These are phyloP conservation scores for Aristolochia contorta DNA, from an alignment of 164 flowering plant species.

Conservation along the genomic window DNA sequence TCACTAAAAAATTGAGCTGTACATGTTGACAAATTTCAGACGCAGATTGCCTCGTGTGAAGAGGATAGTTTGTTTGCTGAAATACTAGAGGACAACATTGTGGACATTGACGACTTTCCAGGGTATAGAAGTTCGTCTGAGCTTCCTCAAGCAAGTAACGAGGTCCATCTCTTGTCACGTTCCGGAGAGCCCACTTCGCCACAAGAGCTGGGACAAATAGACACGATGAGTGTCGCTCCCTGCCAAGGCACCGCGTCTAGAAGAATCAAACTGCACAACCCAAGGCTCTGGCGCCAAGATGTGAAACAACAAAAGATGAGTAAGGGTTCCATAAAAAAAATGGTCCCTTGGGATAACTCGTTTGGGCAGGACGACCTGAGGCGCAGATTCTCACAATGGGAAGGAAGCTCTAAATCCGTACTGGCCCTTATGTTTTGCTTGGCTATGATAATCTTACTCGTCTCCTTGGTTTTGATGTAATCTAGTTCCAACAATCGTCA, in stretches of 20 bases:
- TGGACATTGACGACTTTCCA: not conserved
- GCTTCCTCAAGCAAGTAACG: not conserved
- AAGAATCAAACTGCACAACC: not conserved
- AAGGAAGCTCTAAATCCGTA: not conserved
- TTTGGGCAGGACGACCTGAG: not conserved
- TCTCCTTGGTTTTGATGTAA: not conserved
- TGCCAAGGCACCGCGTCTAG: not conserved
- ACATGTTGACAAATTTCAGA: conserved; percentile 1
- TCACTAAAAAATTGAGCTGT: no score
- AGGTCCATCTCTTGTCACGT: not conserved
- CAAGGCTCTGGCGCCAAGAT: not conserved
- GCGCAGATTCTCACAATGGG: not conserved
- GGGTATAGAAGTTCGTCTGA: not conserved
- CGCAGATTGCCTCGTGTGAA: not conserved
- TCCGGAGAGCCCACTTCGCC: not conserved
- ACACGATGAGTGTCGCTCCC: not conserved
- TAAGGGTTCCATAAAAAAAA: not conserved
- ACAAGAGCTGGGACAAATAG: not conserved
- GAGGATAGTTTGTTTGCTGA: conserved; percentile 6
- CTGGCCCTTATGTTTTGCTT: not conserved
- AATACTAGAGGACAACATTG: conserved; percentile 6
- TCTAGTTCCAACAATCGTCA: no score
- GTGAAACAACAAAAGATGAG: not conserved
- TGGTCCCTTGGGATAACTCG: not conserved
- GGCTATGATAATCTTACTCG: not conserved